Base-by-base conservation (phyloP, 1,139 yeast species). In the Debaryomyces sp. region DNA sequence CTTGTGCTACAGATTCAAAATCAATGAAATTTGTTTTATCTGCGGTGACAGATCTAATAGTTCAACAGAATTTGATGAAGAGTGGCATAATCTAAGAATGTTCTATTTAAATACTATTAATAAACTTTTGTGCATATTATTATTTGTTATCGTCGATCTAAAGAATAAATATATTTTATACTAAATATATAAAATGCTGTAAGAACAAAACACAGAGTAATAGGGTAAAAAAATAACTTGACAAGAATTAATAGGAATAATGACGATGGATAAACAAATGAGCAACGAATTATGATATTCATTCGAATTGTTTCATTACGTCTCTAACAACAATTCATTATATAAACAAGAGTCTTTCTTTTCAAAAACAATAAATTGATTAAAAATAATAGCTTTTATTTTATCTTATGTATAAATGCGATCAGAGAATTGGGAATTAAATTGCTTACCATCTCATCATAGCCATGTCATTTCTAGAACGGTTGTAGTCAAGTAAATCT, bases 1-100 rank as follows among this genome's bases (percentile, higher is more conserved):
- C 99, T 1, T 91, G 97, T 71, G 99, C 99, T 2, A 94, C 99
- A 0, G 99, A 95, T 66, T 84, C 96, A 0, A 77, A 81, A 47
- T 79, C 89, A 24, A 92, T 92, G 97, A 81, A 82, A 61, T 92
- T 91, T 66, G 97, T 94, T 26, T 75, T 94, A 54, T 82, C 89
- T 10, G 98, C 98, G 0, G 97, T 91, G 6, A 90, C 97, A 1
- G 99, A 94, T 68, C 79, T 90, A 80, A 82, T 94, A 44, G 82
- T 92, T 37, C 95, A 89, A 63, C 88, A 87, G 60, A 91, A 89
- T 62, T 70, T 94, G 64, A 83, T 85, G 63, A 83, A 82, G 64
- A 87, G 95, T 60, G 99, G 99, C 1, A 75, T 94, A 49, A 78
- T 92, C 54, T 89, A 17, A 75, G 94, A 49, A 78, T 92, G 54